These are phyloP conservation scores for Euphorbia tirucalli DNA, from an alignment of 345 rosid genomes.

Conservation along the genomic window DNA sequence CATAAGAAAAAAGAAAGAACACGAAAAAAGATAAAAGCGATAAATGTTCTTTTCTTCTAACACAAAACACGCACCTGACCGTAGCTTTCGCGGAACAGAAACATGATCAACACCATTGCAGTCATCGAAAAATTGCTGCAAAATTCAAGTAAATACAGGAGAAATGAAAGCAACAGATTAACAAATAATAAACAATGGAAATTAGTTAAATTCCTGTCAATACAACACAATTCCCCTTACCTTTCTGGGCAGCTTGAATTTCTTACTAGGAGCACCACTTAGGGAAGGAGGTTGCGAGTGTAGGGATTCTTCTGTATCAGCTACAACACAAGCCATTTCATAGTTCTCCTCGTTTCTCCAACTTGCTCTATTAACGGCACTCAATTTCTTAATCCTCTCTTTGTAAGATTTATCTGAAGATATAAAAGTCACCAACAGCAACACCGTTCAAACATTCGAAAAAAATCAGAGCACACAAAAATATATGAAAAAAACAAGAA, in stretches of 20 bases:
- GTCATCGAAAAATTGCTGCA: slow-evolving; percentile 44
- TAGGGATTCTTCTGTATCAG: slow-evolving; percentile 34
- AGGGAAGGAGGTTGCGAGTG: slow-evolving; percentile 21
- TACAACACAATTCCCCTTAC: slow-evolving; percentile 35
- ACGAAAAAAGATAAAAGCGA: background rate
- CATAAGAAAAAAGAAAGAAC: background rate
- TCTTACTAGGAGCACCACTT: slow-evolving; percentile 33
- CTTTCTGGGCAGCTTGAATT: slow-evolving; percentile 54
- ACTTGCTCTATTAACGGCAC: slow-evolving; percentile 40
- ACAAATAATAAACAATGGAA: background rate
- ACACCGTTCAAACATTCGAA: slow-evolving; percentile 12
- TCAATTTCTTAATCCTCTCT: slow-evolving; percentile 48
- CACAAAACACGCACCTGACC: slow-evolving; percentile 68
- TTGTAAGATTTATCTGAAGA: slow-evolving; percentile 55
- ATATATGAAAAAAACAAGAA: slow-evolving; percentile 8
- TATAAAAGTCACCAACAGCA: slow-evolving; percentile 29
- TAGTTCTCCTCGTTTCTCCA: slow-evolving; percentile 27
- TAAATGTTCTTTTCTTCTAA: slow-evolving; percentile 2
- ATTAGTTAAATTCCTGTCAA: background rate
- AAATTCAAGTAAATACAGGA: slow-evolving; percentile 2
- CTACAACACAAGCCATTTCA: slow-evolving; percentile 41
- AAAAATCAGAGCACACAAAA: slow-evolving; percentile 24
- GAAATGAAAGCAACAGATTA: background rate
- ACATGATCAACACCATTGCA: slow-evolving; percentile 62
- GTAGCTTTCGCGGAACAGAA: slow-evolving; percentile 89